Evolutionary conservation across 1,284 basidiomycete species (phyloP).

Genomic region (Coniophora puteana): DNA sequence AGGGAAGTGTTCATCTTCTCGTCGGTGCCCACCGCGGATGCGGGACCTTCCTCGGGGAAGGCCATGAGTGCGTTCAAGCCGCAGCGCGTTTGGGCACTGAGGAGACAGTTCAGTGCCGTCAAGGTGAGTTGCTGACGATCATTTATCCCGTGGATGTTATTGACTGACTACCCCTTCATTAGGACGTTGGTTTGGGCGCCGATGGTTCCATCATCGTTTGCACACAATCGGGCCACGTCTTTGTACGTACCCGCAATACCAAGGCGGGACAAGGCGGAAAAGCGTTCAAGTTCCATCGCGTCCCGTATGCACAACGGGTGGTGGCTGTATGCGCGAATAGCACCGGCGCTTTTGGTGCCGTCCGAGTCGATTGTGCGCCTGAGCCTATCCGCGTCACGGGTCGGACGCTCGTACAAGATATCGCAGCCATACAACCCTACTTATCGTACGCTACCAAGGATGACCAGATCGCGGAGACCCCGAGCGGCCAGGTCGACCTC

Average conservation of each 20-base stretch:
- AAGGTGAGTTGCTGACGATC: conserved; percentile 44
- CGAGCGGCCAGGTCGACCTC: conserved; percentile 1
- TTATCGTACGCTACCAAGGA: conserved; percentile 4
- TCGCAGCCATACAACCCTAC: conserved; percentile 65
- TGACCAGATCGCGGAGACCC: not conserved
- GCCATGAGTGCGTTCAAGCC: conserved; percentile 76
- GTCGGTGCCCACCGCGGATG: conserved; percentile 35
- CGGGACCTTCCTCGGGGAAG: conserved; percentile 23
- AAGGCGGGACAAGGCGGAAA: conserved; percentile 46
- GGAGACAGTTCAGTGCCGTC: conserved; percentile 85
- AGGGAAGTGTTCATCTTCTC: conserved; percentile 93
- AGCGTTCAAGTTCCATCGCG: conserved; percentile 77
- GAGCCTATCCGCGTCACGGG: conserved; percentile 58
- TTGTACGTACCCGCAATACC: conserved; percentile 66
- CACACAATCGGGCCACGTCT: conserved; percentile 94
- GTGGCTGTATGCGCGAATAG: conserved; percentile 84
- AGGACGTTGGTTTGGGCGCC: conserved; percentile 87
- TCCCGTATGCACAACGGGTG: conserved; percentile 84
- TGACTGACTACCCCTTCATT: conserved; percentile 7
- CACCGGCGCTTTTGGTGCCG: conserved; percentile 86
- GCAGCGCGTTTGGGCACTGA: conserved; percentile 88
- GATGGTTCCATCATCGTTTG: conserved; percentile 91
- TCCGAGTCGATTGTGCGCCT: conserved; percentile 73
- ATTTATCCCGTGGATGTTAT: conserved; percentile 4
- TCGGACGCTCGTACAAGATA: conserved; percentile 62